Base-by-base conservation (phyloP, 2,329 filamentous ascomycete species). In the Colletotrichum sp. region DNA sequence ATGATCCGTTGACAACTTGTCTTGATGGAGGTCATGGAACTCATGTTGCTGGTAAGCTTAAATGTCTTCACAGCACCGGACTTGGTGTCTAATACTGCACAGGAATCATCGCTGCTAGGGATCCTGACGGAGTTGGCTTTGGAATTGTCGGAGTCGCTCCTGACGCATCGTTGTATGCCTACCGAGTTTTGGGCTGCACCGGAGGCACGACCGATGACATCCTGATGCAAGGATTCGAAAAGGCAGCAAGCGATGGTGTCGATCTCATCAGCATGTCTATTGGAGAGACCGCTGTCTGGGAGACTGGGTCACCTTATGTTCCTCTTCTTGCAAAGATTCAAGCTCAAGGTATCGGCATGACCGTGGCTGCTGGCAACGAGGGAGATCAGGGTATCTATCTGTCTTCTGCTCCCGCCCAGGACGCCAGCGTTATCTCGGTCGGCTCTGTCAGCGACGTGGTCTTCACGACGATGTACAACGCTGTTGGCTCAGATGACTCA, bases 1-100 rank as follows among this genome's bases (percentile, higher is more conserved):
- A 72, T 6, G 30, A 75, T 11, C 72, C 72, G 8, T 57, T 75
- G n/a, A 68, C 64, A 8, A 72, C 69, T 3, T 75, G 72, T 28
- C 61, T 72, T 19, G 69, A 71, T 5, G 72, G 68, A 69, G 86
- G 86, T 28, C 87, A 89, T 78, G 86, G 87, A 6, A 88, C 87
- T 0, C 86, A 87, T 72, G 84, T 87, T 55, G 83, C 87, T 22
- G 87, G 88, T 68, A 87, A 3, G 72, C 65, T 19, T 11, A 12
- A 67, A 32, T 16, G 2, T 9, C 30, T 39, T 28, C 22, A 68
- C 9, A 48, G 30, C 25, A 48, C 12, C 6, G 19, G 34, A 64
- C 19, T n/a, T 70, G n/a, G 44, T 52, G n/a, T n/a, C 67, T 65
- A 12, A 52, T 19, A 22, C 11, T 6, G 15, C 6, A 3, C 30